Evolutionary conservation across 2,329 filamentous ascomycete species (phyloP), one percentile per base, ranked within the genome.

Genomic region (Verticillium tricorpus): DNA sequence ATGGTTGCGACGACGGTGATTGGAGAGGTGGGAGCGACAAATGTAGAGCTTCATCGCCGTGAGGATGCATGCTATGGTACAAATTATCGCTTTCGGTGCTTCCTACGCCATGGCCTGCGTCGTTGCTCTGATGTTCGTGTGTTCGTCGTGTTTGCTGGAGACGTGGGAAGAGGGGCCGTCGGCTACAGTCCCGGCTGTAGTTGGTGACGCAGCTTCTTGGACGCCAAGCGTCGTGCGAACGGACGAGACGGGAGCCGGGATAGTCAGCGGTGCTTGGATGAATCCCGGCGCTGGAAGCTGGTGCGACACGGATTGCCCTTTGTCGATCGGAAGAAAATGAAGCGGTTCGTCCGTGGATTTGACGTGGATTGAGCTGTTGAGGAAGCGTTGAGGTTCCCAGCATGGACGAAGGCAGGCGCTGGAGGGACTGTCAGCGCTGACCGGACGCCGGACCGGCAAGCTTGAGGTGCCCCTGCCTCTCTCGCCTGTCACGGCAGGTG

Each of bases 21-120:
- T 50, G 22, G 56, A 35, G n/a, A 32, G 25, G 35, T 17, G 17
- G n/a, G 37, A 28, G 40, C 57, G 45, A 31, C 19, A 28, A 17
- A 11, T 25, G 35, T 17, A 40, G 57, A 58, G 57, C 57, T 40
- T 39, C 57, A 58, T 58, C 57, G 45, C 57, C 35, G 57, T 28
- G 35, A 40, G 31, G 19, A 50, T 50, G 45, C 45, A 50, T 50
- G 45, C 17, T 11, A 22, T 50, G 45, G 45, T 50, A n/a, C 45
- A 50, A 11, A 9, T 50, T 12, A 12, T 50, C 19, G 9, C 9
- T 50, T 22, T 9, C 3, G n/a, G 19, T 50, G 45, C 45, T 50
- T 22, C 45, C 45, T 50, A 50, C 45, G 45, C 45, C 45, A 50
- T 50, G 45, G 19, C 45, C 17, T 50, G 11, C 25, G 45, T 50